Conservation (phyloP, 495 filamentous ascomycete species). For the Aspergillus ellipticus region DNA sequence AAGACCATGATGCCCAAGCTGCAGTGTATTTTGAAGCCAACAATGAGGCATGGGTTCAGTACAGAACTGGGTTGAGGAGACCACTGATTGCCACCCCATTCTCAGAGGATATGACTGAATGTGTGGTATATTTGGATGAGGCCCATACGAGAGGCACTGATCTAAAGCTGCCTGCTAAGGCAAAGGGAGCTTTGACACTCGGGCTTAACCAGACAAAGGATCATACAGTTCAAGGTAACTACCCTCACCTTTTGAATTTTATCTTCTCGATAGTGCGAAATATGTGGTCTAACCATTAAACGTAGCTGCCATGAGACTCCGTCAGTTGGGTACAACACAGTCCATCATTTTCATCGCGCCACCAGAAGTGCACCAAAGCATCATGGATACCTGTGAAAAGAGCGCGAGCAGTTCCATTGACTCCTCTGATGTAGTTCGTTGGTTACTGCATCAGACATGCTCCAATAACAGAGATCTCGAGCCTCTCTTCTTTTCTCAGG, state of each 20-base stretch:
- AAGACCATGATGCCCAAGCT: constrained; percentile 41
- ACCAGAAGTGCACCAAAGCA: constrained; percentile 58
- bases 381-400: constrained; percentile 30
- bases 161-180: constrained; percentile 55
- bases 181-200: constrained; percentile 64
- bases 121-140: constrained; percentile 71
- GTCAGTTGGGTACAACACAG: constrained; percentile 49
- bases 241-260: constrained; percentile 17
- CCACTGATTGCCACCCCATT: constrained; percentile 58
- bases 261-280: background rate
- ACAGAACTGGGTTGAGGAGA: constrained; percentile 39
- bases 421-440: constrained; percentile 52
- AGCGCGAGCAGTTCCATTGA: constrained; percentile 14
- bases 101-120: constrained; percentile 51
- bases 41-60: constrained; percentile 40
- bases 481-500: constrained; percentile 55
- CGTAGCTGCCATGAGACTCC: constrained; percentile 63
- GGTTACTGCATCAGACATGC: constrained; percentile 62
- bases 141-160: constrained; percentile 74
- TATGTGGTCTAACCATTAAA: background rate
- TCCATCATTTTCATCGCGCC: constrained; percentile 60
- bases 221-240: constrained; percentile 64
- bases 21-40: constrained; percentile 53
- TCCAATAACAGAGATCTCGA: constrained; percentile 50
- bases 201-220: constrained; percentile 66